A percentile compares a stretch with the other conserved stretches of the same genome.
phyloP scores from a whole-genome alignment of 768 basidiomycete genomes.

The Termitomyces sp. region DNA sequence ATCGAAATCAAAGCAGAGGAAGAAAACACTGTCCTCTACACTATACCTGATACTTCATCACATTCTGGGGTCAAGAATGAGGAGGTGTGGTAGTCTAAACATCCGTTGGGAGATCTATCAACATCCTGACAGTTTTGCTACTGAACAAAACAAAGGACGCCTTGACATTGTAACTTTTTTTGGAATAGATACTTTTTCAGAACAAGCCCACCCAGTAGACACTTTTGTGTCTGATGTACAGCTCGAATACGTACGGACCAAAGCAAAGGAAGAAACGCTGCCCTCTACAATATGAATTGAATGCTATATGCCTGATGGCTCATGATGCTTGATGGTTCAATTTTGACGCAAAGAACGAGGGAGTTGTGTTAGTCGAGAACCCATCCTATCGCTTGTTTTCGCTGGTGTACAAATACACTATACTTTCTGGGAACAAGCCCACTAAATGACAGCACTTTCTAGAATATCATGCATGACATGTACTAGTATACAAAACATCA shows the following conservation, averaged over 20 bases:
- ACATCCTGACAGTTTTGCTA: background rate
- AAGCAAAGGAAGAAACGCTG: too few relatives aligned
- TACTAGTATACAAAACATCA: background rate
- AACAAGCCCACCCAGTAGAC: background rate
- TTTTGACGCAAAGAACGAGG: too few relatives aligned
- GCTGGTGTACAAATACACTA: background rate
- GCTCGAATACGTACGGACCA: background rate
- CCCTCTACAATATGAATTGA: too few relatives aligned
- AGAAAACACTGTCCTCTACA: conserved; percentile 5
- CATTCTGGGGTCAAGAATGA: background rate
- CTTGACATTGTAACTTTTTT: background rate
- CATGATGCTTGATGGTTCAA: too few relatives aligned
- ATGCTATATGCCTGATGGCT: too few relatives aligned
- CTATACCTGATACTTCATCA: background rate
- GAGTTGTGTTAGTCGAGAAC: too few relatives aligned
- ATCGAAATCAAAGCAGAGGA: conserved; percentile 25
- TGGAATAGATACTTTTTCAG: too few relatives aligned
- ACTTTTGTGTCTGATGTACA: background rate
- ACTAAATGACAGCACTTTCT: background rate
- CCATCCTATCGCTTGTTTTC: background rate
- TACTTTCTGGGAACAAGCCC: background rate
- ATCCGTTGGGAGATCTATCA: background rate
- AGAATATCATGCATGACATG: too few relatives aligned
- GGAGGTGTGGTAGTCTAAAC: conserved; percentile 6
- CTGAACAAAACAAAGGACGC: background rate